A percentile compares a stretch with the other conserved stretches of the same genome.
Evolutionary conservation across 2,329 filamentous ascomycete genomes (phyloP).

Genomic region (Pseudodiploospora longispora): DNA sequence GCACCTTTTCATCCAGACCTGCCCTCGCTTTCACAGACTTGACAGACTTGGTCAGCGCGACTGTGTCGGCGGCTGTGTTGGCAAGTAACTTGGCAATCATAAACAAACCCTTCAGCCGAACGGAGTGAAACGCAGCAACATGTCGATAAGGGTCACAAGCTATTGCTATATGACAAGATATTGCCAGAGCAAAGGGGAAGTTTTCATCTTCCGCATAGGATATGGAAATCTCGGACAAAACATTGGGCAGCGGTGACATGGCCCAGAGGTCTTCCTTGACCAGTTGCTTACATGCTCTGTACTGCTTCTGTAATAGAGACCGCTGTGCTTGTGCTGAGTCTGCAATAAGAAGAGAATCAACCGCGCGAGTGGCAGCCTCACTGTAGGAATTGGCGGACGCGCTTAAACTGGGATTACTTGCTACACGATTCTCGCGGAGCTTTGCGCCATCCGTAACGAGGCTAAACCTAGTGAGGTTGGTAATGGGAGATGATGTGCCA

Average conservation of each 20-base stretch:
- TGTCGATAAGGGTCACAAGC: constrained; percentile 42
- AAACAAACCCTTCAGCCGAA: constrained; percentile 43
- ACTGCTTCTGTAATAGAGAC: constrained; percentile 13
- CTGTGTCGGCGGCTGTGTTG: constrained; percentile 36
- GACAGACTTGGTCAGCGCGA: constrained; percentile 17
- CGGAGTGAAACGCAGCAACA: constrained; percentile 41
- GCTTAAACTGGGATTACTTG: constrained; percentile 11
- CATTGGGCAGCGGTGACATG: constrained; percentile 38
- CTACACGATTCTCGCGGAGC: constrained; percentile 20
- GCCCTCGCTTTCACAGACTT: constrained; percentile 16
- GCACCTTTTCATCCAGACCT: constrained; percentile 15
- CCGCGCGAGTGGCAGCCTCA: constrained; percentile 20
- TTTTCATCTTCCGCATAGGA: constrained; percentile 35
- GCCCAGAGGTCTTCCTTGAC: constrained; percentile 33
- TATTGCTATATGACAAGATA: constrained; percentile 39
- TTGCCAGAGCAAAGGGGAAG: constrained; percentile 34
- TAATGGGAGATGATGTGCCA: constrained; percentile 26
- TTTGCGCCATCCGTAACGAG: constrained; percentile 32
- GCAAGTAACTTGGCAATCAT: constrained; percentile 44
- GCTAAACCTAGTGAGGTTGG: constrained; percentile 37
- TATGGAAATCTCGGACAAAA: constrained; percentile 36
- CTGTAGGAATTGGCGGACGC: constrained; percentile 11
- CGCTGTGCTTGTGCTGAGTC: constrained; percentile 20
- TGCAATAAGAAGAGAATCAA: constrained; percentile 16
- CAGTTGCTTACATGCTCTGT: constrained; percentile 17